Evolutionary conservation across 2,329 filamentous ascomycete species (phyloP).

Genomic region (Microdochium nivale): DNA sequence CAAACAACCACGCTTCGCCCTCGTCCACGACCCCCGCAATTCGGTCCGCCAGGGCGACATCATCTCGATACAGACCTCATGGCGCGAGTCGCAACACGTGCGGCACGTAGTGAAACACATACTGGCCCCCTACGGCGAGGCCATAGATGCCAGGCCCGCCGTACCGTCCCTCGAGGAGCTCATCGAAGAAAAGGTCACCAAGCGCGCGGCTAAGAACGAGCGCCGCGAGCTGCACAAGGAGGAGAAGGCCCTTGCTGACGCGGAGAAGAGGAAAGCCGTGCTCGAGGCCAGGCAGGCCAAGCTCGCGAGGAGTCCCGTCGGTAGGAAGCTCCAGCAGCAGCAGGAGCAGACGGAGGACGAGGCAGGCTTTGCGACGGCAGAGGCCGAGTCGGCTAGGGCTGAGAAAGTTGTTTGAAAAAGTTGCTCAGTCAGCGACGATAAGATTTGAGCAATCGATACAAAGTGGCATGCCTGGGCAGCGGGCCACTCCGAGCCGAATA

Average conservation of each 20-base stretch:
- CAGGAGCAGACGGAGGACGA: neutral
- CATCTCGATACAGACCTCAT: constrained; percentile 59
- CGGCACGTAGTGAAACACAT: constrained; percentile 69
- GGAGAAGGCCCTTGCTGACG: constrained; percentile 6
- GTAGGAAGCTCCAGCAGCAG: neutral
- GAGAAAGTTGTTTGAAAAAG: neutral
- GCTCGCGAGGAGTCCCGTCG: neutral
- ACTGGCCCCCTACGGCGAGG: constrained; percentile 57
- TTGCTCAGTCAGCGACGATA: neutral
- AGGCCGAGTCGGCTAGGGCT: neutral
- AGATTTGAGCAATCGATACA: neutral
- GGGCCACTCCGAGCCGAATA: no score
- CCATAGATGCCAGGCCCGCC: constrained; percentile 54
- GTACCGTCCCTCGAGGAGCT: constrained; percentile 58
- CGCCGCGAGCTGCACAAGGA: neutral
- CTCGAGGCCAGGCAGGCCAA: constrained; percentile 6
- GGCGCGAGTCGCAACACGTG: constrained; percentile 57
- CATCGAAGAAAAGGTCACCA: constrained; percentile 25
- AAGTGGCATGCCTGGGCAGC: neutral
- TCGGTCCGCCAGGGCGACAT: constrained; percentile 69
- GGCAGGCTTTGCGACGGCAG: neutral
- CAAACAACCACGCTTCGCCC: constrained; percentile 52
- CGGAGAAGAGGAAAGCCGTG: constrained; percentile 7
- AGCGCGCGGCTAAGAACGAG: constrained; percentile 43
- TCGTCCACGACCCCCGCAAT: constrained; percentile 71